Conservation (phyloP, 75 land plant species). For the Pinus taeda region DNA sequence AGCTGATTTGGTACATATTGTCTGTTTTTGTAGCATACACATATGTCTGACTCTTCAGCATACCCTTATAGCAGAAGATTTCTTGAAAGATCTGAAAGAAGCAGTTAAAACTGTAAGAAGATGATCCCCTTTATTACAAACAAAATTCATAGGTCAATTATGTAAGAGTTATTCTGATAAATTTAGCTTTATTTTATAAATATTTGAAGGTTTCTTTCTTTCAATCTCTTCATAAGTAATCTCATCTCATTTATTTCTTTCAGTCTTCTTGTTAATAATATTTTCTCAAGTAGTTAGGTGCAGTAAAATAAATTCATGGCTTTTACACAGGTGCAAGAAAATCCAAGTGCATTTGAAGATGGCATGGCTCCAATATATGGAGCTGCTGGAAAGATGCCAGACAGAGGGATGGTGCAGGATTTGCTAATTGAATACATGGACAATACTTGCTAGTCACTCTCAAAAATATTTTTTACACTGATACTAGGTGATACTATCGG, state of each 20-base stretch:
- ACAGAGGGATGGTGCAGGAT: conserved; percentile 79
- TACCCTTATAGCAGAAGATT: conserved; percentile 61
- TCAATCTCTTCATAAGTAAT: neutral
- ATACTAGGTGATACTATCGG: neutral
- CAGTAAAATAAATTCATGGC: neutral
- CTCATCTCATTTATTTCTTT: neutral
- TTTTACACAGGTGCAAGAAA: conserved; percentile 66
- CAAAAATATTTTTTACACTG: neutral
- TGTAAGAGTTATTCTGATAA: neutral
- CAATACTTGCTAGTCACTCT: conserved; percentile 47
- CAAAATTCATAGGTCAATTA: neutral
- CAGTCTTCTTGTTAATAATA: neutral
- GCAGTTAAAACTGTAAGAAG: conserved; percentile 68
- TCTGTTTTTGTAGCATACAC: conserved; percentile 65
- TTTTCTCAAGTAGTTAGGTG: neutral
- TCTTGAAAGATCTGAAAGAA: conserved; percentile 63
- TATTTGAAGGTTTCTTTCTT: neutral
- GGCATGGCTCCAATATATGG: conserved; percentile 99
- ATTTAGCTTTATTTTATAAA: neutral
- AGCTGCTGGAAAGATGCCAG: conserved; percentile 95
- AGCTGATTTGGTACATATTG: conserved; percentile 2
- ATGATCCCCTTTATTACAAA: neutral
- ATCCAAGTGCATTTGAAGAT: conserved; percentile 80
- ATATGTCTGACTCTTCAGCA: conserved; percentile 96
- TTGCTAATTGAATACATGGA: conserved; percentile 90